Percentiles rank a stretch among this genome's conserved stretches.
phyloP scores from a whole-genome alignment of 148 eudicot species.

The Euryodendron excelsum region DNA sequence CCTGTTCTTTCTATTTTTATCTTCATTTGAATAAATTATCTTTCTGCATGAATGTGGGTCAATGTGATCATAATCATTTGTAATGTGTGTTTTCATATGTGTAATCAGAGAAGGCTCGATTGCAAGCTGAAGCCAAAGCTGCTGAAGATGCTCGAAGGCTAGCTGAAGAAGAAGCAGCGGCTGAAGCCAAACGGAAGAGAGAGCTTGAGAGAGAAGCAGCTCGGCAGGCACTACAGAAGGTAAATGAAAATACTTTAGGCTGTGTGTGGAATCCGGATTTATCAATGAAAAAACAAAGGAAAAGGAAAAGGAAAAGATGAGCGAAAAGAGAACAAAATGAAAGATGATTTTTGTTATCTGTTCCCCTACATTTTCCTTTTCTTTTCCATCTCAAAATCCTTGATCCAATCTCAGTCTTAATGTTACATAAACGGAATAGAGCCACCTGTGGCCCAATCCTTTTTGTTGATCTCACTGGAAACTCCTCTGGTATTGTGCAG shows the following conservation, averaged over 20 bases:
- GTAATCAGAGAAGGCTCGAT: slow-evolving; percentile 63
- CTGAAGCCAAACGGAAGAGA: slow-evolving; percentile 55
- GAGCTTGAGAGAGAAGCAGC: slow-evolving; percentile 82
- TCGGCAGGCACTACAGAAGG: slow-evolving; percentile 64
- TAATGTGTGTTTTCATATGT: background rate
- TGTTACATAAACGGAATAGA: background rate
- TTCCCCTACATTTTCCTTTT: too few species aligned
- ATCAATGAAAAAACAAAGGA: too few species aligned
- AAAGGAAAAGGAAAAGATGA: too few species aligned
- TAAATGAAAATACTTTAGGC: slow-evolving; percentile 10
- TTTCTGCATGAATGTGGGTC: background rate
- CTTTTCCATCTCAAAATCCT: too few species aligned
- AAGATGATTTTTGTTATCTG: too few species aligned
- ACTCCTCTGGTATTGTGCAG: slow-evolving; percentile 29
- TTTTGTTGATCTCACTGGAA: background rate
- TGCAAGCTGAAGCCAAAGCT: slow-evolving; percentile 81
- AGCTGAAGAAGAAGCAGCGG: slow-evolving; percentile 70
- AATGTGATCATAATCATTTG: background rate
- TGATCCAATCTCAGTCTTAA: too few species aligned
- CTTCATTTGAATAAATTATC: background rate
- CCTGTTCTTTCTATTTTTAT: background rate
- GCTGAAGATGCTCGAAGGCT: slow-evolving; percentile 71
- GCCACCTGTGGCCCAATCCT: background rate
- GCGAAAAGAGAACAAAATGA: too few species aligned
- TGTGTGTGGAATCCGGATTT: too few species aligned